Percentiles rank a stretch among this genome's conserved stretches.
phyloP scores from a whole-genome alignment of 108 stramenopile genomes.

The Schizochytrium sp. region DNA sequence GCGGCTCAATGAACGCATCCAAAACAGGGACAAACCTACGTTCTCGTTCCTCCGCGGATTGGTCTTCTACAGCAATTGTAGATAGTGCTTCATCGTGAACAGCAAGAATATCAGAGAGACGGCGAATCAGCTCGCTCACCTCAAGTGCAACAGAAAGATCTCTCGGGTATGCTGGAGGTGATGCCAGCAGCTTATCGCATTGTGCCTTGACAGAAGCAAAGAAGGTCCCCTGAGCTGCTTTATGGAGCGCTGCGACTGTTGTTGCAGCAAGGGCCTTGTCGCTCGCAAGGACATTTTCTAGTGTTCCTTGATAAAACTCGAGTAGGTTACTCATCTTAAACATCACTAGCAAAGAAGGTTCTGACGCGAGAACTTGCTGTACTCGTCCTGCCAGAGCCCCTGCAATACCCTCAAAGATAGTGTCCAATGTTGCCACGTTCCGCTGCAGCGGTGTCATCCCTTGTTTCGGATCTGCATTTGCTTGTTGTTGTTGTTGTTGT shows the following conservation, averaged over 20 bases:
- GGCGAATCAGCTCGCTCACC: conserved; percentile 52
- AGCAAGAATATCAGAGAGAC: conserved; percentile 40
- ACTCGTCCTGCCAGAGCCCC: not conserved
- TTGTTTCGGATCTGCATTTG: not conserved
- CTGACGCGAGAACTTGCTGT: not conserved
- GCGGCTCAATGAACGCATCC: conserved; percentile 38
- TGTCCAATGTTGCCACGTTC: not conserved
- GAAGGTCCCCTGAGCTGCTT: not conserved
- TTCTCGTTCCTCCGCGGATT: conserved; percentile 30
- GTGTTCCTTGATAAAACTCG: conserved; percentile 39
- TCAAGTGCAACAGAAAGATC: conserved; percentile 53
- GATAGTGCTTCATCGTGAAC: conserved; percentile 40
- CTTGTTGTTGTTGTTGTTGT: too few relatives aligned
- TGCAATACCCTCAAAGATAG: conserved; percentile 33
- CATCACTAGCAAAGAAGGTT: not conserved
- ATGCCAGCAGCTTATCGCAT: conserved; percentile 44
- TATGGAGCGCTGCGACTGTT: conserved; percentile 2
- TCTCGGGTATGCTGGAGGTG: conserved; percentile 51
- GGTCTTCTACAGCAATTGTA: not conserved
- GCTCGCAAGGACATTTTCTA: not conserved
- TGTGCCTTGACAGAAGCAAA: conserved; percentile 20
- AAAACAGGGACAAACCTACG: conserved; percentile 27
- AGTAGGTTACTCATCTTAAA: conserved; percentile 46
- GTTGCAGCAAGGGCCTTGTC: not conserved
- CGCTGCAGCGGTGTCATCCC: not conserved